A percentile compares a stretch with the other conserved stretches of the same genome.
These are phyloP conservation scores for Porcisia deanei DNA, from an alignment of 208 protist species.

Conservation along the genomic window DNA sequence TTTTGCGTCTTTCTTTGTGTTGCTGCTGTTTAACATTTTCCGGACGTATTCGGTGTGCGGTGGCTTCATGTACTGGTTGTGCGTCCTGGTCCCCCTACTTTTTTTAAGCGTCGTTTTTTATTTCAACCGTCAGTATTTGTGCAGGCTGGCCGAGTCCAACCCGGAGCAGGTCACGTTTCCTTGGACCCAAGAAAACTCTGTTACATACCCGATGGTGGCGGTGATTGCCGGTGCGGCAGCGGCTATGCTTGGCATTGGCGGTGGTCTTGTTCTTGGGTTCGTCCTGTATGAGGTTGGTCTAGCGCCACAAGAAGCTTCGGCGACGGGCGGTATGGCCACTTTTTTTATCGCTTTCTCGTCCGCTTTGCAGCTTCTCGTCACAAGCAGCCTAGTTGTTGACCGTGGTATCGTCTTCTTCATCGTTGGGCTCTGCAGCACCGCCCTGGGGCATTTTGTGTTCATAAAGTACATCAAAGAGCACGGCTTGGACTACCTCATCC, in stretches of 20 bases:
- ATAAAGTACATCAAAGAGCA: constrained; percentile 74
- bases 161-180: constrained; percentile 45
- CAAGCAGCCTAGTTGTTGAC: constrained; percentile 54
- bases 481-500: constrained; percentile 62
- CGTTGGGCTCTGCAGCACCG: constrained; percentile 59
- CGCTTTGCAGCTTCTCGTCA: constrained; percentile 55
- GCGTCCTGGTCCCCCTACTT: constrained; percentile 39
- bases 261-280: constrained; percentile 82
- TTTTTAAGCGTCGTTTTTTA: constrained; percentile 41
- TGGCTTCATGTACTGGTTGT: constrained; percentile 52
- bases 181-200: constrained; percentile 57
- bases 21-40: constrained; percentile 69
- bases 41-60: constrained; percentile 46
- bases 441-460: constrained; percentile 71
- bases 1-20: constrained; percentile 58
- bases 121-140: constrained; percentile 41
- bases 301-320: constrained; percentile 73
- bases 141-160: constrained; percentile 23
- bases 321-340: constrained; percentile 71
- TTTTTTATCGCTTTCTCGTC: constrained; percentile 83
- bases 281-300: constrained; percentile 80
- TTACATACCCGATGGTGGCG: constrained; percentile 66
- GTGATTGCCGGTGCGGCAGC: constrained; percentile 75
- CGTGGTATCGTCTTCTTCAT: constrained; percentile 65
- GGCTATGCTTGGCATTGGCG: constrained; percentile 84